A percentile compares a stretch with the other conserved stretches of the same genome.
These are phyloP conservation scores for Boletus pseudopeckii DNA, from an alignment of 768 basidiomycete species.

Conservation along the genomic window DNA sequence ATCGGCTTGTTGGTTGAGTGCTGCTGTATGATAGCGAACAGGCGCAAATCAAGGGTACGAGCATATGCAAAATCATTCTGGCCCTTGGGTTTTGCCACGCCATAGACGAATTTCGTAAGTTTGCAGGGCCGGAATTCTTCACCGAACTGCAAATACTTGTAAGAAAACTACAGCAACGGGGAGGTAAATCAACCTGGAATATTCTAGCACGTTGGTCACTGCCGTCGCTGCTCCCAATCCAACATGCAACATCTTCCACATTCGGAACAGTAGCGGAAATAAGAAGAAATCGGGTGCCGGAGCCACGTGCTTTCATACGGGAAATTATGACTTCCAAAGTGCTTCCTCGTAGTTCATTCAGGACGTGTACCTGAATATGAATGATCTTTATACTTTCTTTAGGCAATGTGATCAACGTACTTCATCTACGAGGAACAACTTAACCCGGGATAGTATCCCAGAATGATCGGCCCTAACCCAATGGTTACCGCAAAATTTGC, in stretches of 20 bases:
- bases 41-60: constrained; percentile 62
- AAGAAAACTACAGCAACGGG: neutral
- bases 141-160: constrained; percentile 61
- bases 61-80: constrained; percentile 81
- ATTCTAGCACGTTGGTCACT: constrained; percentile 49
- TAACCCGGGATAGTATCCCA: constrained; percentile 65
- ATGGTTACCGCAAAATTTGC: constrained; percentile 2
- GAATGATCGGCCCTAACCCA: constrained; percentile 54
- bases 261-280: constrained; percentile 96
- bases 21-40: constrained; percentile 70
- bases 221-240: constrained; percentile 60
- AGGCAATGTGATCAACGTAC: constrained; percentile 35
- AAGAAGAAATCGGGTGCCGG: constrained; percentile 74
- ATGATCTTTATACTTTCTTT: neutral
- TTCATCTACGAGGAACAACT: constrained; percentile 89
- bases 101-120: constrained; percentile 68
- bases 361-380: constrained; percentile 72
- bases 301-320: constrained; percentile 80
- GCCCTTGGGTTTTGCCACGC: constrained; percentile 55
- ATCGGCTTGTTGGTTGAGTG: constrained; percentile 81
- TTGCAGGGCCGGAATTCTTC: constrained; percentile 90
- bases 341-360: constrained; percentile 87
- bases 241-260: constrained; percentile 81
- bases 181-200: constrained; percentile 53
- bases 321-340: constrained; percentile 93